Conservation (phyloP, 106 monocot genomes). For the Ottelia alismoides region DNA sequence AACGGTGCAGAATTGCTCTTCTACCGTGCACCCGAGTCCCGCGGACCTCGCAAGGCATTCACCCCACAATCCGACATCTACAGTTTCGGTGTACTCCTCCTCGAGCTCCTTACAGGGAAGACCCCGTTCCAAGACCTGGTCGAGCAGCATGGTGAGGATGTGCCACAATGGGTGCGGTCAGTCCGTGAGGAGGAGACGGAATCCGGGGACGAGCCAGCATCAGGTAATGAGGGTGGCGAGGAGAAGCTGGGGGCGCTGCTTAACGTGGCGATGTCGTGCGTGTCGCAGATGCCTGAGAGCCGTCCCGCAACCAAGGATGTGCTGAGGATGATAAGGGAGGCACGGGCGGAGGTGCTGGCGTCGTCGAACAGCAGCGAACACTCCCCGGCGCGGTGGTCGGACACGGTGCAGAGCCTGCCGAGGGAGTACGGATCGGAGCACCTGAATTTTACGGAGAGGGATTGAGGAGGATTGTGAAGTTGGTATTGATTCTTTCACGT, state of each 20-base stretch:
- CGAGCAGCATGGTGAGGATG: constrained; percentile 53
- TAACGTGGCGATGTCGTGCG: constrained; percentile 46
- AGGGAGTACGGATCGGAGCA: constrained; percentile 61
- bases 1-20: constrained; percentile 36
- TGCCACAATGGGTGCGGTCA: constrained; percentile 66
- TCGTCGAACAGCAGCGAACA: constrained; percentile 72
- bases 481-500: too few species aligned
- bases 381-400: constrained; percentile 82
- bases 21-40: constrained; percentile 75
- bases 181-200: constrained; percentile 75
- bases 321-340: constrained; percentile 78
- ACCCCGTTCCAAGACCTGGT: constrained; percentile 83
- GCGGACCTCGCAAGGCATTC: constrained; percentile 22
- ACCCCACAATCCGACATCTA: constrained; percentile 63
- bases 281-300: constrained; percentile 20
- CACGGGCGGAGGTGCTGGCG: constrained; percentile 60
- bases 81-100: constrained; percentile 81
- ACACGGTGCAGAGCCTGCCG: constrained; percentile 73
- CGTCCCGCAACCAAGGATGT: constrained; percentile 54
- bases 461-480: too few species aligned
- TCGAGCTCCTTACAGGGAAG: constrained; percentile 87
- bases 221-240: constrained; percentile 28
- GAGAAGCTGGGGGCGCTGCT: constrained; percentile 61
- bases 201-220: constrained; percentile 36
- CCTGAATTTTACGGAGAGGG: constrained; percentile 52